Base-by-base conservation (phyloP, 257 asterid species). In the Cordia subcordata region DNA sequence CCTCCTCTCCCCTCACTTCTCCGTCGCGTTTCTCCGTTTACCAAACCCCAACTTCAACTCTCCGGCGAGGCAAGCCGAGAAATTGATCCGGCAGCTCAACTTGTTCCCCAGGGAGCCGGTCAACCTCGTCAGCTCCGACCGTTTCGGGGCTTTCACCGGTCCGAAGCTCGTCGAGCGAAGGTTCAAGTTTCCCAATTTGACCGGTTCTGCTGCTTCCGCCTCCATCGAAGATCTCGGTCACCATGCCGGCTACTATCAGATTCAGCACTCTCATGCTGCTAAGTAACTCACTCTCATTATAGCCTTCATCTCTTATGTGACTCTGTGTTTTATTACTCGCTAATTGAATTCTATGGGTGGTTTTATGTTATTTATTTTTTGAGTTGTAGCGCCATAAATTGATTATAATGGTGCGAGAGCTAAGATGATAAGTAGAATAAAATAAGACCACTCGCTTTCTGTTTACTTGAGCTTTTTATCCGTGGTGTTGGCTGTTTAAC, bases 231-330 rank as follows among this genome's bases (percentile, higher is more conserved):
- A 78, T 50, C 73, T 90, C 51, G 96, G 94, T 18, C 96, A 90
- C 49, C 87, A 90, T 77, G 96, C 98, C 21, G 98, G 98, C 55
- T 90, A 90, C 78, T 87, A 83, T 66, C 63, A 85, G 72, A 85
- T 90, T 71, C 63, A 85, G 71, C 90, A 83, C 72, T 87, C 98
- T 57, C 88, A 72, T 70, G 87, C 75, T 46, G 98, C 96, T 53
- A 91, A 84, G 98, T 91, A 33, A 42, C 60, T 68, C 35, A 49
- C 35, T 27, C 38, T 39, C 5, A 63, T 1, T 27, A 6, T 27
- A 44, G 20, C 44, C 45, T 67, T 53, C 46, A 45, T 27, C 6
- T 27, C 35, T 27, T 27, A 6, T 27, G 0, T 33, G 0, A 10
- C 18, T 12, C 12, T 39, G 13, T 49, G 0, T 56, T 62, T 40